phyloP scores from a whole-genome alignment of 2,329 filamentous ascomycete genomes.

The Capronia coronata region DNA sequence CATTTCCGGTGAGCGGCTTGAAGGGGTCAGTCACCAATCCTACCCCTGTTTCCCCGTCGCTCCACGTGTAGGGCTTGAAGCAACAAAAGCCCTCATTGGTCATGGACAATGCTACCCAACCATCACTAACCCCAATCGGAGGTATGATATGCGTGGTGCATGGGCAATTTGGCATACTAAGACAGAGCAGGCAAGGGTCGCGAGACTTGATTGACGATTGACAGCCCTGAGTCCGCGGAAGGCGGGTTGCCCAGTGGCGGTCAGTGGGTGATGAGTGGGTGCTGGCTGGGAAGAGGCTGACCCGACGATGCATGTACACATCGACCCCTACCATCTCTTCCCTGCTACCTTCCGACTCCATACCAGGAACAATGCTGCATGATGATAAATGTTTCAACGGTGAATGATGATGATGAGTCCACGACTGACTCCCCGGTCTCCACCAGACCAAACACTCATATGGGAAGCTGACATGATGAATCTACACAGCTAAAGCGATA shows the following conservation, averaged over 20 bases:
- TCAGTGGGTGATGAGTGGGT: background rate
- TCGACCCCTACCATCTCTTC: no score
- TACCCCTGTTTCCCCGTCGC: conserved; percentile 1
- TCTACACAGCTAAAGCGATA: no score
- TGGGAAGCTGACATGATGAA: no score
- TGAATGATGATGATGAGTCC: conserved; percentile 4
- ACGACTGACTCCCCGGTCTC: no score
- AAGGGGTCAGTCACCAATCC: background rate
- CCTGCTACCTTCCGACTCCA: no score
- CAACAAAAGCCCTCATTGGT: background rate
- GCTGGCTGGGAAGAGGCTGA: background rate
- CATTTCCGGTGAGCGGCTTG: background rate
- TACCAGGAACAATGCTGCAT: no score
- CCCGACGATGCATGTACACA: background rate
- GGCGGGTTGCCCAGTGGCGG: background rate
- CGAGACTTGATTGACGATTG: background rate
- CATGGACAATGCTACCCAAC: conserved; percentile 5
- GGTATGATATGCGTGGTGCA: conserved; percentile 8
- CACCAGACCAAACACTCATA: conserved; percentile 5
- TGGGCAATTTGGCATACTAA: background rate
- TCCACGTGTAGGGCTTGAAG: conserved; percentile 6
- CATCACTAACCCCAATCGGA: conserved; percentile 1
- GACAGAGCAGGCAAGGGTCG: background rate
- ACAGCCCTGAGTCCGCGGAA: background rate
- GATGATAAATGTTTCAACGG: conserved; percentile 4